These are phyloP conservation scores for Pestalotiopsis sp. DNA, from an alignment of 2,329 filamentous ascomycete genomes.

Conservation along the genomic window DNA sequence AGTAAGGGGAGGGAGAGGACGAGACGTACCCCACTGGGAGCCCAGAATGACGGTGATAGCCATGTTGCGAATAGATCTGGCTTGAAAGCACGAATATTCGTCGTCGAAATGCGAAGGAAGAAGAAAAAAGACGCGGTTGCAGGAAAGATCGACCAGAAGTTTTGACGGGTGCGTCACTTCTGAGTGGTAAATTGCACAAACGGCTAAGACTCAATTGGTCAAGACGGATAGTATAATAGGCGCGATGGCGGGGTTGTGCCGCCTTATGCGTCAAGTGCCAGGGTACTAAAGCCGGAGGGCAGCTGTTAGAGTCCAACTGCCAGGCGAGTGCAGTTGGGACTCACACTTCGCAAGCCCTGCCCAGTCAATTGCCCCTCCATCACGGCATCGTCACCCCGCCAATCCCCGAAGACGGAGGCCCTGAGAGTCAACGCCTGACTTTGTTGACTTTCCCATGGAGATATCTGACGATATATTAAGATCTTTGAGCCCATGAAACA, in stretches of 20 bases:
- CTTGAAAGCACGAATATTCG: slow-evolving; percentile 1
- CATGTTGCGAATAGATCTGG: slow-evolving; percentile 7
- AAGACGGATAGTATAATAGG: not conserved
- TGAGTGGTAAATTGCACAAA: not conserved
- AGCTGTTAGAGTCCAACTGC: not conserved
- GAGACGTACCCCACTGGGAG: slow-evolving; percentile 15
- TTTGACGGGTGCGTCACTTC: slow-evolving; percentile 2
- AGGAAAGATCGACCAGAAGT: not conserved
- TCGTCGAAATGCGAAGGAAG: not conserved
- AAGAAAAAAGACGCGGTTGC: slow-evolving; percentile 3
- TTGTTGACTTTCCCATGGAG: not conserved
- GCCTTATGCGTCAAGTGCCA: not conserved
- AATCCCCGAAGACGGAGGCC: not conserved
- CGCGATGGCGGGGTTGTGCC: not conserved
- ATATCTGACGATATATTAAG: not conserved
- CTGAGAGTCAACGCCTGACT: not conserved
- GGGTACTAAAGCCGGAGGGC: not conserved
- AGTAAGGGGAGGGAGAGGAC: slow-evolving; percentile 1
- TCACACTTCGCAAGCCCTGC: not conserved
- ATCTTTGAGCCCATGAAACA: not conserved
- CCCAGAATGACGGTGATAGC: slow-evolving; percentile 12
- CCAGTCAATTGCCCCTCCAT: not conserved
- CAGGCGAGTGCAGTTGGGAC: not conserved
- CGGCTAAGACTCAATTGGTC: not conserved
- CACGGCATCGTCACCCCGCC: not conserved